A percentile compares a stretch with the other conserved stretches of the same genome.
Conservation (phyloP, 2,329 filamentous ascomycete species). For the Alternaria triticina region DNA sequence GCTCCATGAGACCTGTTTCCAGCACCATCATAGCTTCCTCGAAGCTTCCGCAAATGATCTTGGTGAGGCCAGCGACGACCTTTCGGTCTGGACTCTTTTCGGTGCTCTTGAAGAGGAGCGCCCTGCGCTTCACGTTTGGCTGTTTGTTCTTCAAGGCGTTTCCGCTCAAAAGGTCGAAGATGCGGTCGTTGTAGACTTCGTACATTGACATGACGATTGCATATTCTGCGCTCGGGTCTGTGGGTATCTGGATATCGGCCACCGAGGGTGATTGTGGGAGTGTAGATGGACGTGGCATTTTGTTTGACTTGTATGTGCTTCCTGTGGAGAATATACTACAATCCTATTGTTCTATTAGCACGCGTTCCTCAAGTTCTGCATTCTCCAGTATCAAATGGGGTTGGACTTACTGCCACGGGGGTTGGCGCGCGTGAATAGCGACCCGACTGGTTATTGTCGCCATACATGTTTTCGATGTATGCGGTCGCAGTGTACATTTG, state of each 20-base stretch:
- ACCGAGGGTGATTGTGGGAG: constrained; percentile 79
- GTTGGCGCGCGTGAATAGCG: constrained; percentile 54
- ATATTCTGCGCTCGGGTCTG: constrained; percentile 77
- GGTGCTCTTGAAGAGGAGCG: constrained; percentile 89
- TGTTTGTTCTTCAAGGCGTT: constrained; percentile 63
- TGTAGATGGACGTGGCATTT: constrained; percentile 71
- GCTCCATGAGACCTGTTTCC: constrained; percentile 85
- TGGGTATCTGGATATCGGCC: constrained; percentile 69
- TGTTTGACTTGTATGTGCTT: constrained; percentile 60
- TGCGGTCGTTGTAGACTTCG: constrained; percentile 97
- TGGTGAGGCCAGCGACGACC: constrained; percentile 87
- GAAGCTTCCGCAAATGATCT: constrained; percentile 83
- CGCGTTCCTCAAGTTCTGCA: constrained; percentile 27
- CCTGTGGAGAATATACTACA: constrained; percentile 62
- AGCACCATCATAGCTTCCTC: constrained; percentile 88
- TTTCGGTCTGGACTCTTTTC: constrained; percentile 90
- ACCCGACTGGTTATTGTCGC: constrained; percentile 68
- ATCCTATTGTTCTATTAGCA: constrained; percentile 56
- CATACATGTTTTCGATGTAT: constrained; percentile 81
- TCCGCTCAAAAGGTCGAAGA: constrained; percentile 85
- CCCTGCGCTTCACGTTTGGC: constrained; percentile 67
- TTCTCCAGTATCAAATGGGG: constrained; percentile 15
- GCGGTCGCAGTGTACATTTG: constrained; percentile 73
- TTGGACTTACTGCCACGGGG: constrained; percentile 52
- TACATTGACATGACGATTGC: constrained; percentile 95